These are phyloP conservation scores for Dryadomyces quercivorus DNA, from an alignment of 2,329 filamentous ascomycete species.

Conservation along the genomic window DNA sequence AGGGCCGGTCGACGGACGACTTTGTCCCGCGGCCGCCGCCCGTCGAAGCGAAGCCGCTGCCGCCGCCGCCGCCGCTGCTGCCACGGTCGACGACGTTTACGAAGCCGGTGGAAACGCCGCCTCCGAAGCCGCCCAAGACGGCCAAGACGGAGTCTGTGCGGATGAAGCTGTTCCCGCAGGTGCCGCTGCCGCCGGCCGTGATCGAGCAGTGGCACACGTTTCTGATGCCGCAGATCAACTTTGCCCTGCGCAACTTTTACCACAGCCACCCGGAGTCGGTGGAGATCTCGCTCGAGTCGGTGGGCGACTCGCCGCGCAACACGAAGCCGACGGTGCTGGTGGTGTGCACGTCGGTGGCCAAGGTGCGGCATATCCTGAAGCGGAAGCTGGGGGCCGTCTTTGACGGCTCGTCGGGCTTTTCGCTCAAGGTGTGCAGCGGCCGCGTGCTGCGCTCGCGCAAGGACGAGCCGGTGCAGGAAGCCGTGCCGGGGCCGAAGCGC, in stretches of 20 bases:
- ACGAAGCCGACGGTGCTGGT: slow-evolving; percentile 64
- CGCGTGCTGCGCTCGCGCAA: slow-evolving; percentile 12
- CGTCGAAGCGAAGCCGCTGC: background rate
- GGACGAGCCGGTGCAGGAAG: background rate
- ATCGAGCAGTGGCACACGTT: slow-evolving; percentile 61
- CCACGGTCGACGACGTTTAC: background rate
- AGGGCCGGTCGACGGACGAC: background rate
- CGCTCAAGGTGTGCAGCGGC: slow-evolving; percentile 18
- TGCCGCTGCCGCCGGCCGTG: slow-evolving; percentile 44
- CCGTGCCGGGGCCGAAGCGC: background rate
- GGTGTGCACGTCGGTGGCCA: slow-evolving; percentile 62
- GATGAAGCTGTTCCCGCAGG: slow-evolving; percentile 46
- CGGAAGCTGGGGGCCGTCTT: slow-evolving; percentile 55
- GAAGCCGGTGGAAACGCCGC: background rate
- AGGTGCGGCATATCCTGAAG: slow-evolving; percentile 59
- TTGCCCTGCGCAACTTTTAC: slow-evolving; percentile 58
- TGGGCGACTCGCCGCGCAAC: slow-evolving; percentile 55
- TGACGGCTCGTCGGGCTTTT: slow-evolving; percentile 32
- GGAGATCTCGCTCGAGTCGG: slow-evolving; percentile 64
- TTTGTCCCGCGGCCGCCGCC: background rate
- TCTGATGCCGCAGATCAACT: slow-evolving; percentile 62
- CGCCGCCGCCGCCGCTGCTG: background rate
- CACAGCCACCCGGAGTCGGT: slow-evolving; percentile 64
- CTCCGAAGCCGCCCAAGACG: background rate
- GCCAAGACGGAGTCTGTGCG: slow-evolving; percentile 23